A percentile compares a stretch with the other conserved stretches of the same genome.
These are phyloP conservation scores for Solanum sitiens DNA, from an alignment of 257 asterid species.

Conservation along the genomic window DNA sequence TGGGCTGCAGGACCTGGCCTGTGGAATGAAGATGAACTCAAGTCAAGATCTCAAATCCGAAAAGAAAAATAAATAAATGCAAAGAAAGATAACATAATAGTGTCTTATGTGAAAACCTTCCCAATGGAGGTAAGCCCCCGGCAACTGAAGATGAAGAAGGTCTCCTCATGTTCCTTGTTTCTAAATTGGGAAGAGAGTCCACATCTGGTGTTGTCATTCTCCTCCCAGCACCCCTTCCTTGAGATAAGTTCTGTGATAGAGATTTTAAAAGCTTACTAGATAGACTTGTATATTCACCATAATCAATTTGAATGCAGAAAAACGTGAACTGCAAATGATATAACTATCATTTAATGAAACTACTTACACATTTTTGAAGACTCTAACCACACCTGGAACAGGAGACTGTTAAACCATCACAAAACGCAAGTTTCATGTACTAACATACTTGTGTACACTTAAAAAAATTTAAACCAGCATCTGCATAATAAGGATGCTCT, in stretches of 20 bases:
- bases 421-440: neutral
- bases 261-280: constrained; percentile 1
- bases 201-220: constrained; percentile 47
- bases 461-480: neutral
- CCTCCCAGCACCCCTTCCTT: constrained; percentile 72
- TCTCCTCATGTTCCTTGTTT: constrained; percentile 56
- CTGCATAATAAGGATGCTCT: neutral
- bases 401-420: neutral
- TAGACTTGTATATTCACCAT: neutral
- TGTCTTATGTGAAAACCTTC: constrained; percentile 47
- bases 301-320: neutral
- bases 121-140: constrained; percentile 92
- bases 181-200: constrained; percentile 52
- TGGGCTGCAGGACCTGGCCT: constrained; percentile 72
- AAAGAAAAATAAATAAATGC: neutral
- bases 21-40: constrained; percentile 2
- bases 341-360: neutral
- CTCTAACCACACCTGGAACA: neutral
- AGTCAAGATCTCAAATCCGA: constrained; percentile 1
- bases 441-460: neutral
- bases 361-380: neutral
- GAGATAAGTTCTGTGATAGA: constrained; percentile 70
- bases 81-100: neutral
- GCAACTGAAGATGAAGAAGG: constrained; percentile 78
- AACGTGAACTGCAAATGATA: neutral